Evolutionary conservation across 257 asterid species (phyloP).

Genomic region (Petunia secreta): DNA sequence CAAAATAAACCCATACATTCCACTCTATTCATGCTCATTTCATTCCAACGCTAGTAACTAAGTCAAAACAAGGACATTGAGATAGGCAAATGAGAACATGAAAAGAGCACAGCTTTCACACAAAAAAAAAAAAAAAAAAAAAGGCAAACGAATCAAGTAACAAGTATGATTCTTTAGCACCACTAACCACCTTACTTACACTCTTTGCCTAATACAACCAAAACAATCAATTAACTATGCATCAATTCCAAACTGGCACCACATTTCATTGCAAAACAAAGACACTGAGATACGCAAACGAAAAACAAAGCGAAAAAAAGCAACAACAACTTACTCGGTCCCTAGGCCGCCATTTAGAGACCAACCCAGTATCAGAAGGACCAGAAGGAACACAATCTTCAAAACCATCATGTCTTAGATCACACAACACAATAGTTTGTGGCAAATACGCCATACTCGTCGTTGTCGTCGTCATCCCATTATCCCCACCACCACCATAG

Average conservation of each 20-base stretch:
- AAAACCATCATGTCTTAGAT: conserved; percentile 89
- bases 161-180: conserved; percentile 19
- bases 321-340: conserved; percentile 66
- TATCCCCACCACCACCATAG: conserved; percentile 30
- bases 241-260: neutral
- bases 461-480: conserved; percentile 64
- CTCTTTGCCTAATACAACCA: neutral
- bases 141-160: neutral
- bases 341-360: conserved; percentile 93
- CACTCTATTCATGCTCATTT: no score
- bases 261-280: neutral
- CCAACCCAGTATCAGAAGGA: conserved; percentile 86
- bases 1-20: no score
- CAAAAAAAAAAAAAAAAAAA: no score
- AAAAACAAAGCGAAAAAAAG: neutral
- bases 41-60: no score
- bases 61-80: no score
- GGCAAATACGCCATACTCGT: conserved; percentile 94
- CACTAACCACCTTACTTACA: conserved; percentile 14
- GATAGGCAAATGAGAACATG: no score
- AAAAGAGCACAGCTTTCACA: no score
- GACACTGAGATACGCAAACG: conserved; percentile 9
- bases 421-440: conserved; percentile 82
- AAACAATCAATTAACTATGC: neutral
- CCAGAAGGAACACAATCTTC: conserved; percentile 83